Evolutionary conservation across 1,284 basidiomycete species (phyloP), one percentile per base, ranked within the genome.

Genomic region (Trametes sp.): DNA sequence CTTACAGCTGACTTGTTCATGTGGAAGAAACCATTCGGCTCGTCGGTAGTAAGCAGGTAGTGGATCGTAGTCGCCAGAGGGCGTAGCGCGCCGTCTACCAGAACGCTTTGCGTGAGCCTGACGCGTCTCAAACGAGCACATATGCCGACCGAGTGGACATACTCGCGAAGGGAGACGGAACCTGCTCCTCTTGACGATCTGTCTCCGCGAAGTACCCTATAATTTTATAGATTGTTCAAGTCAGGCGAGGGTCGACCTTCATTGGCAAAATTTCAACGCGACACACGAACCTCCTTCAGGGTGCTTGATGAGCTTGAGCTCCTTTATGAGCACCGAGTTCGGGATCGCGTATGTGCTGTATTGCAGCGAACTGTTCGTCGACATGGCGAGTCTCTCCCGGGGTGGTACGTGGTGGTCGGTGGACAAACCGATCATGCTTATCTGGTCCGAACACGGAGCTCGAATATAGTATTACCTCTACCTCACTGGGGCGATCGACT

Each of bases 1-100:
- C 78, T 33, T 65, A 81, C 80, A 6, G 78, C 74, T 2, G 80
- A 80, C 63, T 80, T 81, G 72, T 83, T 82, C 76, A 79, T 79
- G 61, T 83, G 81, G 61, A 83, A 75, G n/a, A 76, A 70, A 1
- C 82, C 80, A 33, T 71, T 72, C 1, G 78, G 74, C 42, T 75
- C 75, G 23, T 80, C 77, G 28, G 76, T 69, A 11, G 76, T 78
- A 16, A 83, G 74, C n/a, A 84, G 71, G 65, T 83, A 84, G 70
- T 80, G 82, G 54, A 84, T 84, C 26, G 79, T 73, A 2, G 80
- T 81, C 8, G 76, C 76, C 16, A 81, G 70, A 1, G 76, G 68
- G 3, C 79, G 73, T 19, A 61, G 64, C 10, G 72, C 71, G 11
- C 70, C 69, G 35, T 69, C 77, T 78, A 48, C 24, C 26, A 41